Evolutionary conservation across 495 filamentous ascomycete genomes (phyloP).

Genomic region (Echria macrotheca): DNA sequence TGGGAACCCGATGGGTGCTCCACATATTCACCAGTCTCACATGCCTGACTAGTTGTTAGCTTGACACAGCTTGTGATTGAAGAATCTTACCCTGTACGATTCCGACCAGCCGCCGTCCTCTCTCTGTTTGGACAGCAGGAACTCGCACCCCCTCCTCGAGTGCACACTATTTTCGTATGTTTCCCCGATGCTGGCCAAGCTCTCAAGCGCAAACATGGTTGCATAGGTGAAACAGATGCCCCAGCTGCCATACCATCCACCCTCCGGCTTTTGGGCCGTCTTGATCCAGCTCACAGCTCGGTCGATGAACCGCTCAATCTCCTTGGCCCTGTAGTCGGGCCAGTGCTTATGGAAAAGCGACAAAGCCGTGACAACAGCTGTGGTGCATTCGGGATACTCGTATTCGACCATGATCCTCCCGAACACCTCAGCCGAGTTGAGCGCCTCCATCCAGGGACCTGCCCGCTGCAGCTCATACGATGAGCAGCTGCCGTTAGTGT

Average conservation of each 20-base stretch:
- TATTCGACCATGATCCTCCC: slow-evolving; percentile 97
- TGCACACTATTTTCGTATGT: slow-evolving; percentile 66
- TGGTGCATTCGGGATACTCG: slow-evolving; percentile 96
- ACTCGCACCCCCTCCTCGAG: slow-evolving; percentile 73
- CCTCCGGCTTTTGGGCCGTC: slow-evolving; percentile 69
- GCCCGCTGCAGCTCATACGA: slow-evolving; percentile 84
- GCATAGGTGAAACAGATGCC: slow-evolving; percentile 98
- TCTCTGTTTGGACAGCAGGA: slow-evolving; percentile 75
- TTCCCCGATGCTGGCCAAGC: slow-evolving; percentile 74
- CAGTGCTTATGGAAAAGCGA: slow-evolving; percentile 75
- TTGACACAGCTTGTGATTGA: neutral
- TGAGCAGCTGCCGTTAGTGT: slow-evolving; percentile 78
- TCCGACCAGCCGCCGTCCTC: slow-evolving; percentile 96
- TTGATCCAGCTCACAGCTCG: slow-evolving; percentile 78
- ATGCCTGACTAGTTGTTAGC: slow-evolving; percentile 37
- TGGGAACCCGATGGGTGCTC: slow-evolving; percentile 59
- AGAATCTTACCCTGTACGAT: slow-evolving; percentile 69
- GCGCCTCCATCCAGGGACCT: slow-evolving; percentile 67
- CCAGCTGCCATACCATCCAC: slow-evolving; percentile 95
- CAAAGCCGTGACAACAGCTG: slow-evolving; percentile 86
- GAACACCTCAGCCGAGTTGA: slow-evolving; percentile 96
- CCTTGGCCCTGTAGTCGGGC: slow-evolving; percentile 69
- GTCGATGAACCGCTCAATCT: slow-evolving; percentile 66
- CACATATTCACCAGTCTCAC: slow-evolving; percentile 47
- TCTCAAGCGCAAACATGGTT: slow-evolving; percentile 89